Conservation (phyloP, 331 rosid genomes). For the Prunus yedoensis region DNA sequence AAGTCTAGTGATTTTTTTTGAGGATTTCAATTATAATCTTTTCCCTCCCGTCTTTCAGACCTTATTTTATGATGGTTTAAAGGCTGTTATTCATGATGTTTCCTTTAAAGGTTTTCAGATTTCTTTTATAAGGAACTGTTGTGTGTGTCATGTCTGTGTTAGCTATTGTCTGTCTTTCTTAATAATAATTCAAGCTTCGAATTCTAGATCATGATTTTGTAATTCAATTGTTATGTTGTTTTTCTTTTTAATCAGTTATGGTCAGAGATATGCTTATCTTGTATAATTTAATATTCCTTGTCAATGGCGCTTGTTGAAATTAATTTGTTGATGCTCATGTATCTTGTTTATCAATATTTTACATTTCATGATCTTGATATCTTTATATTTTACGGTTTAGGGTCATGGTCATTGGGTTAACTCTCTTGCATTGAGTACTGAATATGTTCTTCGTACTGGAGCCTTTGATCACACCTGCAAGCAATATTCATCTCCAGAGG, state of each 20-base stretch:
- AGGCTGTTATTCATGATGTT: not conserved
- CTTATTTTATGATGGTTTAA: not conserved
- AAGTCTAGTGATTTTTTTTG: not conserved
- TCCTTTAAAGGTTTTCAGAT: not conserved
- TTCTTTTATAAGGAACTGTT: not conserved
- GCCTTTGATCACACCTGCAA: constrained; percentile 92
- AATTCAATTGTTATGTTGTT: not conserved
- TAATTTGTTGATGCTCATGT: not conserved
- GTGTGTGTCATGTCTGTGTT: not conserved
- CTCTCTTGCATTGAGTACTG: constrained; percentile 93
- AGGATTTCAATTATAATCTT: not conserved
- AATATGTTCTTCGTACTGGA: constrained; percentile 92
- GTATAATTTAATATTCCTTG: not conserved
- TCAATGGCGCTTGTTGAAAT: not conserved
- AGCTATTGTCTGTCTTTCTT: not conserved
- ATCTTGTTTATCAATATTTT: not conserved
- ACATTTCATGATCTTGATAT: constrained; percentile 17
- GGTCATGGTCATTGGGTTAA: constrained; percentile 99
- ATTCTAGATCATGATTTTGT: not conserved
- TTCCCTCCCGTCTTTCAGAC: not conserved
- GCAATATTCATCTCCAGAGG: constrained; percentile 75
- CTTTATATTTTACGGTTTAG: constrained; percentile 43
- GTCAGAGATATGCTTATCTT: not conserved
- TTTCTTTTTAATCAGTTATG: not conserved
- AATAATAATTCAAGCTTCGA: not conserved